Percentiles rank a stretch among this genome's conserved stretches.
Conservation (phyloP, 1,139 yeast genomes). For the Spencermartinsiella ligniputridi region DNA sequence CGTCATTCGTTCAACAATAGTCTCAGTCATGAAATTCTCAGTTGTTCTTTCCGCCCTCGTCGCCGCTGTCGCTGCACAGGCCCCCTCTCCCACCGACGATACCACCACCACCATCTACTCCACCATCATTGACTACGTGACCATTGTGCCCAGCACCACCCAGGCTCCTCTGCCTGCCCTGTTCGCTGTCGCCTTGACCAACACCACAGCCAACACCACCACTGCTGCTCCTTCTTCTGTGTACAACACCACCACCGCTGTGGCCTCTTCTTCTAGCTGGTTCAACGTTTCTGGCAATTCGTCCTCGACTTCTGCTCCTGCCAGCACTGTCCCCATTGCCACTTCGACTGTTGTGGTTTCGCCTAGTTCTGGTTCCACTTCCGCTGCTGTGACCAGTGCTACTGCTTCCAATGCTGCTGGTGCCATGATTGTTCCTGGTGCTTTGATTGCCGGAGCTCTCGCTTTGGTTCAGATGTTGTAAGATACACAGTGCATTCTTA, state of each 20-base stretch:
- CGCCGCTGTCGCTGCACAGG: slow-evolving; percentile 12
- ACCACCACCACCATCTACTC: slow-evolving; percentile 23
- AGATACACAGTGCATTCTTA: background rate
- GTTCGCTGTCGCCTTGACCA: slow-evolving; percentile 7
- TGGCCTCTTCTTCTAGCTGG: slow-evolving; percentile 6
- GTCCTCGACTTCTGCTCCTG: slow-evolving; percentile 10
- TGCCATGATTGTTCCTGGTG: slow-evolving; percentile 8
- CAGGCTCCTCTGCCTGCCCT: slow-evolving; percentile 10
- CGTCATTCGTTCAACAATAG: slow-evolving; percentile 5
- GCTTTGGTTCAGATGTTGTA: slow-evolving; percentile 9
- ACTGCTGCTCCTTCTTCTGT: slow-evolving; percentile 10
- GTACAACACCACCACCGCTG: slow-evolving; percentile 8
- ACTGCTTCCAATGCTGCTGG: slow-evolving; percentile 6
- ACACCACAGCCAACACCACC: slow-evolving; percentile 11
- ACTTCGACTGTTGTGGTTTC: slow-evolving; percentile 6
- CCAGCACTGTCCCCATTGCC: slow-evolving; percentile 6
- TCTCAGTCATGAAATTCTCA: slow-evolving; percentile 15
- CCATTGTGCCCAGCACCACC: slow-evolving; percentile 16
- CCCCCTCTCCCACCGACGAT: slow-evolving; percentile 14
- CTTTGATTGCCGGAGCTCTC: slow-evolving; percentile 11
- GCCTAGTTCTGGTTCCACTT: slow-evolving; percentile 7
- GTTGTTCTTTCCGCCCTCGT: slow-evolving; percentile 9
- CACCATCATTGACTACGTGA: slow-evolving; percentile 24
- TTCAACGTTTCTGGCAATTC: slow-evolving; percentile 1
- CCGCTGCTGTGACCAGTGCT: slow-evolving; percentile 6